Evolutionary conservation across 164 flowering plant genomes (phyloP), one percentile per base, ranked within the genome.

Genomic region (Piper betle): DNA sequence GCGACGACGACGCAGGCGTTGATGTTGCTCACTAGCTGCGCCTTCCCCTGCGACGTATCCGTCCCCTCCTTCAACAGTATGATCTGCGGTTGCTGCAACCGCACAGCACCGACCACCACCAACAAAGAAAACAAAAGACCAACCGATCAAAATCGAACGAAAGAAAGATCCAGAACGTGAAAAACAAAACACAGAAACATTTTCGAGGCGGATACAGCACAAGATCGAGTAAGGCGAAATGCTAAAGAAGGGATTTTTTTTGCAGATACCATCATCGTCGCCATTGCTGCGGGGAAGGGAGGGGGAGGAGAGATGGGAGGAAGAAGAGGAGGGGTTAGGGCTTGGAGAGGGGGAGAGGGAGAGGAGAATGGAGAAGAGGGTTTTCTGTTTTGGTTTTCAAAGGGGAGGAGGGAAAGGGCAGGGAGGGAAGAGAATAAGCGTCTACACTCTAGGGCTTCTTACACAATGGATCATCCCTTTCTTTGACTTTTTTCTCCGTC

Each of bases 1-100:
- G 91, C 93, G 54, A 94, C 88, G 7, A 77, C 85, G 8, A 81
- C 80, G 75, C 95, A 88, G 0, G 99, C 99, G 63, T 85, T 94
- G 63, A 94, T 94, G 83, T 94, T 94, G 80, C 97, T 88, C 13
- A 94, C 73, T 54, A 94, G 75, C 74, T 94, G 99, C 1, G 99
- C 68, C 75, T 84, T 94, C 56, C 99, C 99, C 71, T 94, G 99
- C 16, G 97, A 94, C 37, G 99, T 85, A 70, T 94, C 99, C 7
- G 99, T 94, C 15, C 99, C 99, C 75, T 94, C 99, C 72, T 88
- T 91, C 63, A 94, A 66, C 62, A 94, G 78, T 52, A 94, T 90
- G 80, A 93, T 90, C 72, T 87, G 97, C 11, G 98, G 98, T 82
- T 93, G 98, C 91, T 88, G 88, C 57, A 53, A 5, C 38, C 38